Evolutionary conservation across 1,284 basidiomycete genomes (phyloP).

Genomic region (Ceratobasidium sp.): DNA sequence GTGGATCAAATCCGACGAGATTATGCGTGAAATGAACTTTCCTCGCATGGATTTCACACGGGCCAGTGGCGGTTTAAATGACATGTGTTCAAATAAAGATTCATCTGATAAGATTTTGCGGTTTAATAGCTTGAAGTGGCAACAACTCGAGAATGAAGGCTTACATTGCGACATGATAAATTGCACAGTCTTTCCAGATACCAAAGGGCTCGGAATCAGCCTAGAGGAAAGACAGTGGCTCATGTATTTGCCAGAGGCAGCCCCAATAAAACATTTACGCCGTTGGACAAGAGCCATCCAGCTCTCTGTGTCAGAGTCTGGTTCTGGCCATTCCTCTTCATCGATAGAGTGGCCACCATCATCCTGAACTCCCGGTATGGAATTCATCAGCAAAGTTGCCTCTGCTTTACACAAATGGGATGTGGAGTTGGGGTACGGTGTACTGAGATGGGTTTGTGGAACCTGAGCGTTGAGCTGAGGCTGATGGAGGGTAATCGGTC

Average conservation of each 20-base stretch:
- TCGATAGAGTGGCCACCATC: neutral
- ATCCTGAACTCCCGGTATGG: too few relatives aligned
- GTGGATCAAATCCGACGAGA: neutral
- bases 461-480: too few relatives aligned
- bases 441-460: too few relatives aligned
- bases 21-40: neutral
- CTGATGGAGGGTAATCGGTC: too few relatives aligned
- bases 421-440: too few relatives aligned
- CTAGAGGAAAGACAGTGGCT: neutral
- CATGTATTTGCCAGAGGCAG: neutral
- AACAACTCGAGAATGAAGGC: neutral
- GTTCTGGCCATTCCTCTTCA: neutral
- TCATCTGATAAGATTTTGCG: neutral
- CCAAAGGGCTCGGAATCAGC: neutral
- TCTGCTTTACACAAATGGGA: too few relatives aligned
- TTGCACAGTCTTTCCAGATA: neutral
- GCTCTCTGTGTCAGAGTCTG: neutral
- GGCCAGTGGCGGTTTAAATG: neutral
- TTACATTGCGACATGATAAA: conserved; percentile 30
- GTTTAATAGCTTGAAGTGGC: neutral
- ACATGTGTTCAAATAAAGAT: neutral
- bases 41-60: neutral
- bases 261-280: neutral
- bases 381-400: neutral
- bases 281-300: neutral